phyloP scores from a whole-genome alignment of 1,284 basidiomycete species.

The Irpex lacteus region DNA sequence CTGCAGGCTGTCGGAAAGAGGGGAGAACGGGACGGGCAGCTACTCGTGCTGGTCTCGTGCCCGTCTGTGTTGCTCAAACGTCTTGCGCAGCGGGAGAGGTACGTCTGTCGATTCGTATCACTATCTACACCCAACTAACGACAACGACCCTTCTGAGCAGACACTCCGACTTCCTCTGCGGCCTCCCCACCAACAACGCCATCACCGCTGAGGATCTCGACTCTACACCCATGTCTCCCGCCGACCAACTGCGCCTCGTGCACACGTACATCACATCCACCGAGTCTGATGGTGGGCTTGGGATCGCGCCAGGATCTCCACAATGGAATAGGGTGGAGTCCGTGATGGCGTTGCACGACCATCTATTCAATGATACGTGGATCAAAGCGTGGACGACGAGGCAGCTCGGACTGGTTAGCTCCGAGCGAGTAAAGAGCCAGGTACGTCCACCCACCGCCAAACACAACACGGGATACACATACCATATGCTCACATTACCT shows the following conservation, averaged over 20 bases:
- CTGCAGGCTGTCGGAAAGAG: conserved; percentile 70
- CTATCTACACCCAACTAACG: background rate
- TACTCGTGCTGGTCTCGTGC: conserved; percentile 81
- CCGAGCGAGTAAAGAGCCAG: conserved; percentile 61
- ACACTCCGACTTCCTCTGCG: conserved; percentile 61
- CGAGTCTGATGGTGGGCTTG: conserved; percentile 72
- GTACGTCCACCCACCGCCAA: conserved; percentile 31
- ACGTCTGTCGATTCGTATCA: conserved; percentile 24
- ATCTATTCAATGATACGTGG: conserved; percentile 75
- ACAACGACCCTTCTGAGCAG: conserved; percentile 30
- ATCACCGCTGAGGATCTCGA: conserved; percentile 41
- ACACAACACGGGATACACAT: background rate
- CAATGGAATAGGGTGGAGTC: conserved; percentile 80
- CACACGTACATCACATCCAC: conserved; percentile 74
- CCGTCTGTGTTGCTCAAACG: conserved; percentile 58
- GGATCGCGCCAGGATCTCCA: conserved; percentile 65
- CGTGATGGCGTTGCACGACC: conserved; percentile 83
- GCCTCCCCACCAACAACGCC: conserved; percentile 53
- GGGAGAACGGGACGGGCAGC: conserved; percentile 72
- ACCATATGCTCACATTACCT: background rate
- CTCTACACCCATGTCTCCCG: conserved; percentile 50
- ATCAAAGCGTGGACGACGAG: conserved; percentile 62
- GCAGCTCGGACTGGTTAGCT: conserved; percentile 56
- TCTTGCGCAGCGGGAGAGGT: conserved; percentile 78
- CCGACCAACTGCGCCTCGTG: conserved; percentile 79